Evolutionary conservation across 225 moss, liverwort and hornwort species (phyloP).

Genomic region (Antitrichia curtipendula): DNA sequence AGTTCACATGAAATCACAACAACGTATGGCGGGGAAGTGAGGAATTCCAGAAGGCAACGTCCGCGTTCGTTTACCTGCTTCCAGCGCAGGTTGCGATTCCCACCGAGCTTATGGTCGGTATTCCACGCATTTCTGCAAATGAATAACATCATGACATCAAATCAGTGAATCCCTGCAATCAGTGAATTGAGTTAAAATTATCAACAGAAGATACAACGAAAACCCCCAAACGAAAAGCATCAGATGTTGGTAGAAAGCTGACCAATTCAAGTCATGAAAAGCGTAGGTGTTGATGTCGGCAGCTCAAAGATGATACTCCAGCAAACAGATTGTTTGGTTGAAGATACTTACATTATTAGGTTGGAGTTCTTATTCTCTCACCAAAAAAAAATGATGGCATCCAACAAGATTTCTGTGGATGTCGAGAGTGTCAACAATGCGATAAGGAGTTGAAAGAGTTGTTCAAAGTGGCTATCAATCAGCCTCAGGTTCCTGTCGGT

Average conservation of each 20-base stretch:
- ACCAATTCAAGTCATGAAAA: background rate
- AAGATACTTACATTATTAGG: background rate
- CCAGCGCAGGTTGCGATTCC: background rate
- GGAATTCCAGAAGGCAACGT: background rate
- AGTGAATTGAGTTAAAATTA: background rate
- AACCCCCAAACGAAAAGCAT: background rate
- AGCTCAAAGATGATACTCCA: background rate
- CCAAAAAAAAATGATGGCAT: background rate
- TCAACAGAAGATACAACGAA: background rate
- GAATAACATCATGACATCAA: background rate
- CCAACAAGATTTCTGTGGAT: background rate
- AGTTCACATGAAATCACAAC: background rate
- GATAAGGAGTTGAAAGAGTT: slow-evolving; percentile 77
- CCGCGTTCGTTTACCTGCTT: background rate
- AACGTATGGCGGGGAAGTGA: background rate
- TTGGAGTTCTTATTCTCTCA: background rate
- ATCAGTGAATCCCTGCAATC: background rate
- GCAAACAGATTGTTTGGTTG: background rate
- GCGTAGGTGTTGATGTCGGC: background rate
- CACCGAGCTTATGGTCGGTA: background rate
- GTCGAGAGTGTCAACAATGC: background rate
- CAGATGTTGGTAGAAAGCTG: background rate
- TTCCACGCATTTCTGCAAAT: background rate
- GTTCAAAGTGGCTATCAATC: slow-evolving; percentile 88
- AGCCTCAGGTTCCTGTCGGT: slow-evolving; percentile 80